These are phyloP conservation scores for Poa pratensis DNA, from an alignment of 176 grass and related monocot species.

Conservation along the genomic window DNA sequence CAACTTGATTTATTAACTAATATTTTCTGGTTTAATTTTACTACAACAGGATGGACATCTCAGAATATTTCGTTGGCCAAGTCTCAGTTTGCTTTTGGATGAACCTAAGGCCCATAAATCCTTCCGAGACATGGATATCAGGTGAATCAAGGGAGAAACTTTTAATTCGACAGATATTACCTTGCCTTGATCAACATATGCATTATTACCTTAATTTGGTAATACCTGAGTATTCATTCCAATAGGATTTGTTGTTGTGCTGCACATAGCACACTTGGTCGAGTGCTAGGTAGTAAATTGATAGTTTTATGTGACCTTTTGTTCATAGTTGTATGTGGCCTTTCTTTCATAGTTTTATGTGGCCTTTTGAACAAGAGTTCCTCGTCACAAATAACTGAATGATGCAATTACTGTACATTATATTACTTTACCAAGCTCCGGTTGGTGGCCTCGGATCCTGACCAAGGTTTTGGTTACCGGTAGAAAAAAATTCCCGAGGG, in stretches of 20 bases:
- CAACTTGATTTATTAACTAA: slow-evolving; percentile 7
- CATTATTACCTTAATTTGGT: background rate
- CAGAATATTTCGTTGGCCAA: slow-evolving; percentile 88
- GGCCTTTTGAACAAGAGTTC: background rate
- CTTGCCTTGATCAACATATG: background rate
- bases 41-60: slow-evolving; percentile 79
- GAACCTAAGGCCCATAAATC: slow-evolving; percentile 97
- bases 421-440: background rate
- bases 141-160: slow-evolving; percentile 40
- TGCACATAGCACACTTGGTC: background rate
- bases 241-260: background rate
- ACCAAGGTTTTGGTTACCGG: no score
- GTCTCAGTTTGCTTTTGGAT: slow-evolving; percentile 62
- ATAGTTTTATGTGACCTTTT: no score
- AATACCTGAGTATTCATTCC: background rate
- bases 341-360: slow-evolving; percentile 7
- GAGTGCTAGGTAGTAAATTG: background rate
- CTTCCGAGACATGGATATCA: slow-evolving; percentile 94
- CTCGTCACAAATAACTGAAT: background rate
- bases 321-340: no score
- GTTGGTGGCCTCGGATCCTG: background rate
- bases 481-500: no score
- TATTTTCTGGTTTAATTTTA: slow-evolving; percentile 10
- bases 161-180: background rate
- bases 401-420: background rate